Percentiles rank a stretch among this genome's conserved stretches.
phyloP scores from a whole-genome alignment of 441 rosid genomes.

The Pelargonium cotyledonis region DNA sequence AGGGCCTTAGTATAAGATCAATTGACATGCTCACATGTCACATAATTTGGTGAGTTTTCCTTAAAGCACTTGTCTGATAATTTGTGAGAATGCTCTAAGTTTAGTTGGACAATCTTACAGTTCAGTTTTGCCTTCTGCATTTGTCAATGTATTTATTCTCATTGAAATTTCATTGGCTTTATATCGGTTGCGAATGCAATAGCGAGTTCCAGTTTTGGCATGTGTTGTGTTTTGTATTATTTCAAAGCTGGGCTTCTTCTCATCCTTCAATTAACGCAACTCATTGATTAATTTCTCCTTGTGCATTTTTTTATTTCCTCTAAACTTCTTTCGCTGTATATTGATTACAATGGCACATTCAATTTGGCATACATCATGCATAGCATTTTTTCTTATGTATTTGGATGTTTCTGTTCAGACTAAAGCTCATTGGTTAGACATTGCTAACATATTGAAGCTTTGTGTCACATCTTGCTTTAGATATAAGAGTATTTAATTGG shows the following conservation, averaged over 20 bases:
- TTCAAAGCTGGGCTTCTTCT: neutral
- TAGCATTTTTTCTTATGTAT: neutral
- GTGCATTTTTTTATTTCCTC: neutral
- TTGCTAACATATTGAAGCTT: neutral
- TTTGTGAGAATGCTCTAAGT: neutral
- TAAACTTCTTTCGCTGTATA: neutral
- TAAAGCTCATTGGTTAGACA: neutral
- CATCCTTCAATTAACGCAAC: neutral
- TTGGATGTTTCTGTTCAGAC: neutral
- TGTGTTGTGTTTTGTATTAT: neutral
- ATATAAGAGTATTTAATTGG: neutral
- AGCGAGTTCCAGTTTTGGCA: too few species aligned
- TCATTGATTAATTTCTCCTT: neutral
- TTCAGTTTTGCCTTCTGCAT: neutral
- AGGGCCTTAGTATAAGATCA: neutral
- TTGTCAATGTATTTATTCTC: neutral
- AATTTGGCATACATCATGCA: neutral
- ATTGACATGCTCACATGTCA: neutral
- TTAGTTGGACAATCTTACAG: neutral
- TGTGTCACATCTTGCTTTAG: neutral
- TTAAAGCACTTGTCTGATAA: neutral
- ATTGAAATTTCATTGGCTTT: too few species aligned
- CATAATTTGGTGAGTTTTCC: neutral
- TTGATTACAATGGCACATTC: neutral
- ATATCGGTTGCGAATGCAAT: too few species aligned